Conservation (phyloP, 352 stramenopile genomes). For the Pythium chondricola region DNA sequence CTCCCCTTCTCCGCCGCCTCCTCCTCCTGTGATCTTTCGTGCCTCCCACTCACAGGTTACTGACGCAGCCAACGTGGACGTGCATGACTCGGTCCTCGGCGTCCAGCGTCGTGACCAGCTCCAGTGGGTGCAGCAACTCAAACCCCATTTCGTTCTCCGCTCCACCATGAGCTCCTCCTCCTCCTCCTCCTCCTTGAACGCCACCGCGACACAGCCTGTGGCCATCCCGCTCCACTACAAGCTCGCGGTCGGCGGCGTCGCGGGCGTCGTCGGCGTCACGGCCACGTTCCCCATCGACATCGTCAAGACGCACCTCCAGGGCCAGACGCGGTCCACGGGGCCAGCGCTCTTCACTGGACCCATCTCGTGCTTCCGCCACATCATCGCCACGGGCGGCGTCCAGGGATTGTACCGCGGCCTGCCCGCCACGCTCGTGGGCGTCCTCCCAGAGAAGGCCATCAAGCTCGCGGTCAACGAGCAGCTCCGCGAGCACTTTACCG, state of each 20-base stretch:
- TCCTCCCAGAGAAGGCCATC: constrained; percentile 88
- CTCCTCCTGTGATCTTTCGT: background rate
- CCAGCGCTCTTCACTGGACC: constrained; percentile 49
- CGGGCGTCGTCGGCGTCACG: constrained; percentile 76
- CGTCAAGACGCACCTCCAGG: constrained; percentile 91
- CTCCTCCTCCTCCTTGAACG: background rate
- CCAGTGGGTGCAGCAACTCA: background rate
- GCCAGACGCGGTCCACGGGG: constrained; percentile 34
- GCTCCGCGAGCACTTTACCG: constrained; percentile 63
- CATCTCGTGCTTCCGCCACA: constrained; percentile 61
- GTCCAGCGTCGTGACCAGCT: background rate
- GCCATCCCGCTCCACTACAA: constrained; percentile 76
- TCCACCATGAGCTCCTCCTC: background rate
- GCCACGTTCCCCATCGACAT: constrained; percentile 91
- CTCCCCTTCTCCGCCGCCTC: background rate
- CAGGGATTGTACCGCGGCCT: constrained; percentile 73
- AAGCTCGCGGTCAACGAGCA: constrained; percentile 91
- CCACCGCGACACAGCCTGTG: background rate
- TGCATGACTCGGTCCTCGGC: constrained; percentile 6
- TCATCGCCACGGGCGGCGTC: constrained; percentile 62
- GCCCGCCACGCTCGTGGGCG: constrained; percentile 71
- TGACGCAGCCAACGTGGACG: constrained; percentile 7
- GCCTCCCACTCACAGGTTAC: background rate
- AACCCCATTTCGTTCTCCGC: background rate
- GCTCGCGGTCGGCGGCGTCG: constrained; percentile 79